Evolutionary conservation across 2,329 filamentous ascomycete genomes (phyloP).

Genomic region (Stagonosporopsis rhizophila): DNA sequence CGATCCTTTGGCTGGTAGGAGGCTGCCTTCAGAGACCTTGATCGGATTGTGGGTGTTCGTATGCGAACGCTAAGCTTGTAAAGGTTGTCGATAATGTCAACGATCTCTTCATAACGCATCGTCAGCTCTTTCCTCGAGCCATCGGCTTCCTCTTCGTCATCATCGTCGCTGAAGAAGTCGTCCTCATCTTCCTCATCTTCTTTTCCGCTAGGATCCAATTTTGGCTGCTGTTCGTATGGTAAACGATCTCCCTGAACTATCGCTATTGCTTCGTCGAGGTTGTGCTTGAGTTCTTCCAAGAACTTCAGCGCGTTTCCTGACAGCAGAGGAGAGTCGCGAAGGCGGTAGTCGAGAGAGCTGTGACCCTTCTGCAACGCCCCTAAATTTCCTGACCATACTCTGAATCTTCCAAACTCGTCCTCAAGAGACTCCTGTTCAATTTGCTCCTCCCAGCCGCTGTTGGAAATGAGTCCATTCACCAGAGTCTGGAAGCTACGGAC

Average conservation of each 20-base stretch:
- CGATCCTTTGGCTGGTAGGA: conserved; percentile 45
- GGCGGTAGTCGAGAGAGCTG: conserved; percentile 46
- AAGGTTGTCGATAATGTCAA: conserved; percentile 48
- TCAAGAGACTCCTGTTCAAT: conserved; percentile 41
- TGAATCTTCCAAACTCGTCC: conserved; percentile 48
- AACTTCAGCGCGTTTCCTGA: conserved; percentile 45
- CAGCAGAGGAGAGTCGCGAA: conserved; percentile 46
- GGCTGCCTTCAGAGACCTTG: conserved; percentile 46
- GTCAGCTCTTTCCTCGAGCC: conserved; percentile 40
- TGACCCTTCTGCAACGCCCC: conserved; percentile 49
- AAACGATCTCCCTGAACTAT: conserved; percentile 39
- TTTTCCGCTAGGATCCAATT: conserved; percentile 11
- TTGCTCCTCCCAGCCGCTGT: conserved; percentile 18
- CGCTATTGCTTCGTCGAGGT: conserved; percentile 37
- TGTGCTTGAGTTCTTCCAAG: conserved; percentile 41
- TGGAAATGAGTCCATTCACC: conserved; percentile 24
- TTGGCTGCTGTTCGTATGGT: conserved; percentile 43
- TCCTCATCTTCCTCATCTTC: conserved; percentile 27
- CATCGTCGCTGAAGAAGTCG: conserved; percentile 37
- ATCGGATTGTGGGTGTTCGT: conserved; percentile 43
- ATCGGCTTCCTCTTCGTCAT: conserved; percentile 33
- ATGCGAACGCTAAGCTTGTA: conserved; percentile 50
- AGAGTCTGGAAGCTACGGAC: conserved; percentile 42
- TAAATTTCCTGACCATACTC: conserved; percentile 47
- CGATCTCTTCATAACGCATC: conserved; percentile 46